Conservation (phyloP, 139 green algal species). For the Nannochloris sp. region DNA sequence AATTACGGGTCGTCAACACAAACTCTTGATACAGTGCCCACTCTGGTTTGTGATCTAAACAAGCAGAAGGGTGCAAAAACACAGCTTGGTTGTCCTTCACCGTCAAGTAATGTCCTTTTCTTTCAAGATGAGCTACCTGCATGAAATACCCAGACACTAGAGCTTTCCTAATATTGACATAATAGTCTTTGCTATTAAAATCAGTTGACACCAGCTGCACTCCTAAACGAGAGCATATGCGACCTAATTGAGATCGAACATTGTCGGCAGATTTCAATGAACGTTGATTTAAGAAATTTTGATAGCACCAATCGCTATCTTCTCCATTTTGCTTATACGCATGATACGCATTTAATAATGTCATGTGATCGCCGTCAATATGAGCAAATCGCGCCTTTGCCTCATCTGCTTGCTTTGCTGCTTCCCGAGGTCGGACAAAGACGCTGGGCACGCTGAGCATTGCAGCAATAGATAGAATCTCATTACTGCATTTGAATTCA, state of each 20-base stretch:
- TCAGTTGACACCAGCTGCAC: constrained; percentile 75
- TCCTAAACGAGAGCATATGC: constrained; percentile 64
- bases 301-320: constrained; percentile 83
- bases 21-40: constrained; percentile 99
- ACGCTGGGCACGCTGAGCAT: constrained; percentile 94
- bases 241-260: constrained; percentile 85
- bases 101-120: constrained; percentile 91
- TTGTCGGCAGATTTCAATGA: constrained; percentile 90
- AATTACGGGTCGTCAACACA: constrained; percentile 95
- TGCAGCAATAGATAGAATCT: constrained; percentile 90
- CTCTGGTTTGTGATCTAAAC: constrained; percentile 92
- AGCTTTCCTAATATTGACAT: constrained; percentile 97
- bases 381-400: constrained; percentile 92
- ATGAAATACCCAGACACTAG: constrained; percentile 95
- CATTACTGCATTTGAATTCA: constrained; percentile 94
- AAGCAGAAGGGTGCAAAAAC: constrained; percentile 90
- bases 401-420: constrained; percentile 85
- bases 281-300: constrained; percentile 94
- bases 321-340: constrained; percentile 91
- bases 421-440: constrained; percentile 89
- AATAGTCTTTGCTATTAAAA: constrained; percentile 86
- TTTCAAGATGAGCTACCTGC: constrained; percentile 91
- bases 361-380: constrained; percentile 97
- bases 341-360: constrained; percentile 98
- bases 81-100: constrained; percentile 99